Evolutionary conservation across 2,329 filamentous ascomycete genomes (phyloP).

Genomic region (Colletotrichum sp.): DNA sequence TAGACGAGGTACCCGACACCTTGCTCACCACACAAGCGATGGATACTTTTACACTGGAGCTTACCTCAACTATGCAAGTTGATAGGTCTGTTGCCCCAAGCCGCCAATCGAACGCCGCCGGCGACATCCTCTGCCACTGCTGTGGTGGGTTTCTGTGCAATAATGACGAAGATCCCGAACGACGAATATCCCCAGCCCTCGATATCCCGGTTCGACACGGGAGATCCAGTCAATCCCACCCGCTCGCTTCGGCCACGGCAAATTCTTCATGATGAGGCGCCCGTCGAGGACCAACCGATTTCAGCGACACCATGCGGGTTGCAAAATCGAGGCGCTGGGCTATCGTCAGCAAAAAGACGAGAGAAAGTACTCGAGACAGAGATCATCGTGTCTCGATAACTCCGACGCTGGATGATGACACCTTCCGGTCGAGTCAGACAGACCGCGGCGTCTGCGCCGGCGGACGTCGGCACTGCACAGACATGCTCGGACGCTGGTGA

Average conservation of each 20-base stretch:
- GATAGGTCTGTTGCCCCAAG: background rate
- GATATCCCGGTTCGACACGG: background rate
- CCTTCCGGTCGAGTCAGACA: background rate
- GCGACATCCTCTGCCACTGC: constrained; percentile 4
- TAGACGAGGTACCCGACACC: background rate
- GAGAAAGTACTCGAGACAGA: background rate
- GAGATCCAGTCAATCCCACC: background rate
- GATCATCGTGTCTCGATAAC: background rate
- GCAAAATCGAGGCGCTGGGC: background rate
- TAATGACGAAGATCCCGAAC: background rate
- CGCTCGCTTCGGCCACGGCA: background rate
- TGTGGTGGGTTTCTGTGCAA: constrained; percentile 4
- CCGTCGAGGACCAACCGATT: background rate
- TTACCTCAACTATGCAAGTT: background rate
- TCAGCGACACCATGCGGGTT: background rate
- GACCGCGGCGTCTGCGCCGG: background rate
- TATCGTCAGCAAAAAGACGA: background rate
- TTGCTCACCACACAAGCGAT: background rate
- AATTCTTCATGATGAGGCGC: background rate
- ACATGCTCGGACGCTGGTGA: background rate
- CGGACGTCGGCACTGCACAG: background rate
- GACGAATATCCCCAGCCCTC: background rate
- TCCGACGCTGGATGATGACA: background rate
- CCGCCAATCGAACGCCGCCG: constrained; percentile 1
- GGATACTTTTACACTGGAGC: background rate